Evolutionary conservation across 1,284 basidiomycete species (phyloP).

Genomic region (Albatrellus sp.): DNA sequence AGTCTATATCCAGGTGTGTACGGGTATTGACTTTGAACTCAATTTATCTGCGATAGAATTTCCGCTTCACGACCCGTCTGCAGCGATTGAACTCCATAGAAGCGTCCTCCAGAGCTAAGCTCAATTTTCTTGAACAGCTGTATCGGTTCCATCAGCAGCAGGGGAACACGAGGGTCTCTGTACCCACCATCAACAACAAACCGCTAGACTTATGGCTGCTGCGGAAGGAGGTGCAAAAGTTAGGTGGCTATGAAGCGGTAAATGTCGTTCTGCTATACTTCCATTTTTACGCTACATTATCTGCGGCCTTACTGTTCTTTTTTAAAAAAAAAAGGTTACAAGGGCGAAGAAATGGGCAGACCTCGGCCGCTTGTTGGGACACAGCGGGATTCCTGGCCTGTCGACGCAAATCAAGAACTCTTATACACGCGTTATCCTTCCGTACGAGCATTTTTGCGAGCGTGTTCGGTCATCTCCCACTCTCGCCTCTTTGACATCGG

Average conservation of each 20-base stretch:
- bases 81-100: constrained; percentile 96
- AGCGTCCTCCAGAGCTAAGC: constrained; percentile 89
- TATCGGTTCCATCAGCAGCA: constrained; percentile 89
- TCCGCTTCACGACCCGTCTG: constrained; percentile 91
- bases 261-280: constrained; percentile 15
- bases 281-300: not conserved
- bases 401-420: constrained; percentile 84
- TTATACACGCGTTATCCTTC: constrained; percentile 83
- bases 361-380: constrained; percentile 72
- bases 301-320: not conserved
- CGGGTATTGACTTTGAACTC: not conserved
- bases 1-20: not conserved
- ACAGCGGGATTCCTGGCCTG: constrained; percentile 69
- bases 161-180: constrained; percentile 74
- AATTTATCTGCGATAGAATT: constrained; percentile 36
- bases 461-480: constrained; percentile 56
- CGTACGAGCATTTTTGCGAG: constrained; percentile 86
- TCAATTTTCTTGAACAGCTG: constrained; percentile 95
- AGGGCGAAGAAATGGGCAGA: constrained; percentile 79
- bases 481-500: constrained; percentile 19
- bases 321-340: constrained; percentile 42
- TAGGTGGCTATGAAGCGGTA: constrained; percentile 82
- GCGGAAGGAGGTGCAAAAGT: constrained; percentile 79
- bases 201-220: constrained; percentile 89
- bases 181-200: constrained; percentile 88